Conservation (phyloP, 116 monocot species). For the Papilionanthe hybrid region DNA sequence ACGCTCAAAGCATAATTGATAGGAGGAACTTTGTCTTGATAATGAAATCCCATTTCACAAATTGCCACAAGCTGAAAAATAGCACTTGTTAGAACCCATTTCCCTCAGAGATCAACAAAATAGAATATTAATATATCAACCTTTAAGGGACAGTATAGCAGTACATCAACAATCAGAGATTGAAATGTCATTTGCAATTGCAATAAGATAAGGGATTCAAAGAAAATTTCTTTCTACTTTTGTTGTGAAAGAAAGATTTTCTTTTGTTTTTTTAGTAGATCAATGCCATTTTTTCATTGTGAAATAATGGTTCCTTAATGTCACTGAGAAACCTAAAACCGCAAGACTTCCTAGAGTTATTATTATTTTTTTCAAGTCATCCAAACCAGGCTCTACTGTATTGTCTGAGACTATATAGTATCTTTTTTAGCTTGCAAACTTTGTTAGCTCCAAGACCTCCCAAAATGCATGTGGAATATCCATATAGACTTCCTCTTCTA, state of each 20-base stretch:
- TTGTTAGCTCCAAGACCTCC: too few species aligned
- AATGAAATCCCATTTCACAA: conserved; percentile 82
- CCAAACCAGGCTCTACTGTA: too few species aligned
- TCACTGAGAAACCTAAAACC: too few species aligned
- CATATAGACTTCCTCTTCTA: too few species aligned
- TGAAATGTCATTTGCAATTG: background rate
- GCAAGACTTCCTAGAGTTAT: too few species aligned
- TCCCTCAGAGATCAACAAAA: background rate
- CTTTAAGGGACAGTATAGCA: background rate
- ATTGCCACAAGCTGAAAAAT: conserved; percentile 69
- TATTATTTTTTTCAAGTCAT: too few species aligned
- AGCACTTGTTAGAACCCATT: background rate
- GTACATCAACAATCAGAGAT: background rate
- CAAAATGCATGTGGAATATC: too few species aligned
- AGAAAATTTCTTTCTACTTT: background rate
- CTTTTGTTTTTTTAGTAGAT: too few species aligned
- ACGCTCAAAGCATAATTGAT: conserved; percentile 51
- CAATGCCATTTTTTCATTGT: too few species aligned
- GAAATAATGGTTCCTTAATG: too few species aligned
- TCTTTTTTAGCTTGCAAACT: too few species aligned
- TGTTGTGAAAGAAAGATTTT: background rate
- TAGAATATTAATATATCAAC: background rate
- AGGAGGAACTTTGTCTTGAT: conserved; percentile 71
- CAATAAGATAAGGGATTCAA: background rate
- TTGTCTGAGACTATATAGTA: too few species aligned